These are phyloP conservation scores for Pythium volutum DNA, from an alignment of 352 stramenopile genomes.

Conservation along the genomic window DNA sequence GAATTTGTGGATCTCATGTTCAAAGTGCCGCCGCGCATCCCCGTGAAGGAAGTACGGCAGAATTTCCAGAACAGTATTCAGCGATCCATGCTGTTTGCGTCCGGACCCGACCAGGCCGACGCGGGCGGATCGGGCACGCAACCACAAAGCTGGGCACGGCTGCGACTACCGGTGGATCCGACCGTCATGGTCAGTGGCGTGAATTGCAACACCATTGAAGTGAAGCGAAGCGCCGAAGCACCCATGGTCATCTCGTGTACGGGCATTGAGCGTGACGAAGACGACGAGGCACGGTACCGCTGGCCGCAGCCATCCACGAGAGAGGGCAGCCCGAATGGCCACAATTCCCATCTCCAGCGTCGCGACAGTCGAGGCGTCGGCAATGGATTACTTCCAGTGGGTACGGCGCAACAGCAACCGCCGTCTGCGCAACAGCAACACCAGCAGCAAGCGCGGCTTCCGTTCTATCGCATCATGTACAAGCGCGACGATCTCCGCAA, in stretches of 20 bases:
- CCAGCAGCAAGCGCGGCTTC: constrained; percentile 23
- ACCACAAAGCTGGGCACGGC: constrained; percentile 26
- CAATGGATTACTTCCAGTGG: not conserved
- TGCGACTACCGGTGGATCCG: constrained; percentile 74
- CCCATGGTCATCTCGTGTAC: constrained; percentile 80
- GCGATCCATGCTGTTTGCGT: constrained; percentile 45
- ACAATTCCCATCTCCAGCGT: constrained; percentile 12
- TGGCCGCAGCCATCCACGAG: constrained; percentile 8
- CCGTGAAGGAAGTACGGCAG: constrained; percentile 50
- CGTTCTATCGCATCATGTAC: constrained; percentile 84
- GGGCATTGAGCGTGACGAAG: constrained; percentile 69
- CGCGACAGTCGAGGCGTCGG: not conserved
- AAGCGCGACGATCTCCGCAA: constrained; percentile 85
- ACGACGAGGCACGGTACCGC: constrained; percentile 32
- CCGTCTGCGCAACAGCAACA: not conserved
- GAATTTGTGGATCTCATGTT: constrained; percentile 82
- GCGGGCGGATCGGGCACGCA: not conserved
- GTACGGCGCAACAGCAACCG: not conserved
- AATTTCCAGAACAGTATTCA: constrained; percentile 48
- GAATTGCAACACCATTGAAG: constrained; percentile 68
- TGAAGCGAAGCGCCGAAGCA: constrained; percentile 80
- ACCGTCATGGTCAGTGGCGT: constrained; percentile 68
- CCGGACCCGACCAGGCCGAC: not conserved
- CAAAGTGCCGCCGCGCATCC: constrained; percentile 72
- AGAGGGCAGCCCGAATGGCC: constrained; percentile 34